Percentiles rank a stretch among this genome's conserved stretches.
These are phyloP conservation scores for Paramecium pentaurelia DNA, from an alignment of 73 alveolate species.

Conservation along the genomic window DNA sequence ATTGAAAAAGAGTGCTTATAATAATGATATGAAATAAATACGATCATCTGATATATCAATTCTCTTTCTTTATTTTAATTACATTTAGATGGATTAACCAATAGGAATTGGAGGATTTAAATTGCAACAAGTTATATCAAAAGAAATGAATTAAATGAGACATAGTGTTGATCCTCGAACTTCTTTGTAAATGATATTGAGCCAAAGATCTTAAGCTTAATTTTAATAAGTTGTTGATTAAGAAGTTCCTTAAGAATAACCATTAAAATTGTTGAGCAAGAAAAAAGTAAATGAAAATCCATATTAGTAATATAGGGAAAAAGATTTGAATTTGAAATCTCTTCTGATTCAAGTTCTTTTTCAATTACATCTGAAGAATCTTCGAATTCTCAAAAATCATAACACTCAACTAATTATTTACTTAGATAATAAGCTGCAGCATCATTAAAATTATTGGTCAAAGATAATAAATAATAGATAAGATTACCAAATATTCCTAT, in stretches of 20 bases:
- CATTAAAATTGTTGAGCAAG: background rate
- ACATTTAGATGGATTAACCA: background rate
- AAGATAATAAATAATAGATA: background rate
- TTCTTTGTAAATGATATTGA: background rate
- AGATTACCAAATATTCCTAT: background rate
- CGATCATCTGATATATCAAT: constrained; percentile 7
- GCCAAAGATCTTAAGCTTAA: background rate
- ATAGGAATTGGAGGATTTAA: constrained; percentile 30
- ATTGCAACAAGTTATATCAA: background rate
- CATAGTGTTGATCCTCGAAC: background rate
- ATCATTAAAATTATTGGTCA: background rate
- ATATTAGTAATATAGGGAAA: background rate
- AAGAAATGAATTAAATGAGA: background rate
- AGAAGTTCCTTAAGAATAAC: background rate
- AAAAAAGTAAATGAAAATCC: background rate
- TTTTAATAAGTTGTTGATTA: background rate
- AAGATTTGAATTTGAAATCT: background rate
- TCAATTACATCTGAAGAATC: background rate
- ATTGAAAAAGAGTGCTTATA: background rate
- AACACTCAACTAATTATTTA: background rate
- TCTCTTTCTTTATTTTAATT: constrained; percentile 6
- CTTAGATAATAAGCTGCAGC: background rate
- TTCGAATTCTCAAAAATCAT: background rate
- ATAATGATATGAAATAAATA: background rate
- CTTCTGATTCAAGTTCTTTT: background rate